Evolutionary conservation across 1,284 basidiomycete genomes (phyloP).

Genomic region (Ceraceosorus guamensis): DNA sequence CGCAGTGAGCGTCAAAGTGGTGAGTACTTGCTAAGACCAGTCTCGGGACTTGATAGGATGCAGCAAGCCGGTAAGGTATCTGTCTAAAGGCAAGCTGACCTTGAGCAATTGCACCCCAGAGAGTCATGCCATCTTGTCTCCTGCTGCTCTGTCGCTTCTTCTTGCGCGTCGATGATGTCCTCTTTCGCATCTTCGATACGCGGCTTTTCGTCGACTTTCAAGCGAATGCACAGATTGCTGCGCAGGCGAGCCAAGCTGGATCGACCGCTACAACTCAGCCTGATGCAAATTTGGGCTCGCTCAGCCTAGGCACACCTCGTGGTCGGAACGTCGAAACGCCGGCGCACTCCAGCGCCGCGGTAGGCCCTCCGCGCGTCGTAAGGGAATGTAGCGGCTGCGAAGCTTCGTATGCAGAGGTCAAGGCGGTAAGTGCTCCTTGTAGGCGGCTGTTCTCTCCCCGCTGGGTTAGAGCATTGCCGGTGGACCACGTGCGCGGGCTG

Average conservation of each 20-base stretch:
- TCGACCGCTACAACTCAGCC: no score
- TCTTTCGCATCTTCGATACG: constrained; percentile 85
- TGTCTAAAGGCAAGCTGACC: not conserved
- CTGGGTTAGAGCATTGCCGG: not conserved
- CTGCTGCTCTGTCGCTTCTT: constrained; percentile 86
- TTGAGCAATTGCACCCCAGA: constrained; percentile 53
- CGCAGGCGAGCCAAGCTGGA: no score
- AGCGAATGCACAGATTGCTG: no score
- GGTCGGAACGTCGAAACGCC: not conserved
- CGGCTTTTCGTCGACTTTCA: constrained; percentile 80
- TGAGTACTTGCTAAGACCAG: constrained; percentile 4
- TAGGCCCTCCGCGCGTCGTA: constrained; percentile 54
- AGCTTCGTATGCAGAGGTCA: constrained; percentile 73
- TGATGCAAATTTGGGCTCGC: not conserved
- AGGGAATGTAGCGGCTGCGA: constrained; percentile 83
- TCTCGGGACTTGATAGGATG: not conserved
- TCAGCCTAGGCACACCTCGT: not conserved
- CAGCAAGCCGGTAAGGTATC: not conserved
- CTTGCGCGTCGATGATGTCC: constrained; percentile 88
- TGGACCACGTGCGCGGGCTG: not conserved
- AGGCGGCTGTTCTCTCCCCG: not conserved
- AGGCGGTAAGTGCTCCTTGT: constrained; percentile 56
- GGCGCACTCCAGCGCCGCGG: not conserved
- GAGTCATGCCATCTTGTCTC: constrained; percentile 94
- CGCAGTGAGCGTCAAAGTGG: constrained; percentile 43